Evolutionary conservation across 495 filamentous ascomycete genomes (phyloP), one percentile per base, ranked within the genome.

Genomic region (Talaromyces nanjingensis): DNA sequence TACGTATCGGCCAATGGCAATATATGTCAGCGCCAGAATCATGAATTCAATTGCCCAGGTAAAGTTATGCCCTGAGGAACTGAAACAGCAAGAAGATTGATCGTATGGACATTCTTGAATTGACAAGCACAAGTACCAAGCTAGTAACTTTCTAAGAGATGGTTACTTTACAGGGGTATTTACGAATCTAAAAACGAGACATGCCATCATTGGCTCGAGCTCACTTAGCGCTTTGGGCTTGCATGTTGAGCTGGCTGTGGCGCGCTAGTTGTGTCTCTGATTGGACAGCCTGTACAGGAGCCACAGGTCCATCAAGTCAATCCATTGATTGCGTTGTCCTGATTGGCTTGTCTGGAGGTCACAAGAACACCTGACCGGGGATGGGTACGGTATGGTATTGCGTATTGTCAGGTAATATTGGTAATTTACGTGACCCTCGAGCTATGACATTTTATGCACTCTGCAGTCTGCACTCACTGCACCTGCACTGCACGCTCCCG

Each of bases 221-320:
- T 56, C 12, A 56, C 22, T 56, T 56, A 56, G 53, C 53, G 53
- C 53, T 29, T 56, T 0, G 6, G 12, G 53, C 53, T 25, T 27
- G 27, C 53, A 56, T 56, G 53, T 29, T 56, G 53, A 56, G 53
- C 53, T 56, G 53, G 53, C 53, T 56, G 53, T 56, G 53, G 53
- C 53, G 53, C 53, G 4, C 53, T 27, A 14, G 7, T 22, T 16
- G 0, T 14, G 5, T 27, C 25, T 27, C 53, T 56, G 22, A 31
- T 56, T 56, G 53, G 53, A 27, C 22, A 27, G 9, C 29, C 20
- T 56, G 11, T 27, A 16, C 27, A 29, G 53, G 27, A 56, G 22
- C 53, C 53, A 56, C 53, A 29, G 53, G 24, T 55, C 52, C 25
- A 29, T 55, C 4, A 55, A 55, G 3, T 55, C 52, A 55, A 55